phyloP scores from a whole-genome alignment of 257 asterid species.

The Rubia yunnanensis region DNA sequence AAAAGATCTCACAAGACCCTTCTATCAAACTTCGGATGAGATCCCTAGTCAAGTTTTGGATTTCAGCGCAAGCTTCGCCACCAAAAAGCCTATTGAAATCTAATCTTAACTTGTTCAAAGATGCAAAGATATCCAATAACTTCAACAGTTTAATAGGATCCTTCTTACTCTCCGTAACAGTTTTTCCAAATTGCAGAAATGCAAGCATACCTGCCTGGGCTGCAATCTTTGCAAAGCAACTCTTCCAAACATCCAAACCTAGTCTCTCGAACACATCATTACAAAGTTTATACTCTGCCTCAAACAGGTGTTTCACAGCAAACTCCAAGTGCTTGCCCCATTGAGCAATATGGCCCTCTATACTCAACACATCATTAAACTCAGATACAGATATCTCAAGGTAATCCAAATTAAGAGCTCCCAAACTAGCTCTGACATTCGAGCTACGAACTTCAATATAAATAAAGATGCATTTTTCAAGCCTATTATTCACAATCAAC shows the following conservation, averaged over 20 bases:
- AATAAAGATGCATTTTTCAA: conserved; percentile 62
- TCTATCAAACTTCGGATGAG: conserved; percentile 65
- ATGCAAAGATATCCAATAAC: conserved; percentile 69
- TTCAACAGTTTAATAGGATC: conserved; percentile 79
- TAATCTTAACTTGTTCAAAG: conserved; percentile 66
- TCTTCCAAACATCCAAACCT: conserved; percentile 71
- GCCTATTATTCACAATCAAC: conserved; percentile 48
- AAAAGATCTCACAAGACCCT: conserved; percentile 80
- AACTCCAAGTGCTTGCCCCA: conserved; percentile 92
- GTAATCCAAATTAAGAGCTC: conserved; percentile 77
- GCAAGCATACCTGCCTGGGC: conserved; percentile 81
- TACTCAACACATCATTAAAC: conserved; percentile 67
- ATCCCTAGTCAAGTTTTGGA: conserved; percentile 73
- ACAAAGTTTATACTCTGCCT: conserved; percentile 73
- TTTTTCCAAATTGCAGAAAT: conserved; percentile 73
- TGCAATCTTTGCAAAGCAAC: conserved; percentile 76
- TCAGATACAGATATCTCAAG: conserved; percentile 79
- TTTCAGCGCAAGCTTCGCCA: conserved; percentile 75
- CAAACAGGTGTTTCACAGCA: conserved; percentile 77
- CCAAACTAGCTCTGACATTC: conserved; percentile 70
- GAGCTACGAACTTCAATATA: conserved; percentile 72
- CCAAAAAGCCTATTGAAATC: conserved; percentile 89
- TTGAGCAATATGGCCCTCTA: conserved; percentile 55
- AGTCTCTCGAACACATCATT: conserved; percentile 71
- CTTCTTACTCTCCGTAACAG: conserved; percentile 82